Evolutionary conservation across 768 basidiomycete species (phyloP).

Genomic region (Neoboletus magnificus): DNA sequence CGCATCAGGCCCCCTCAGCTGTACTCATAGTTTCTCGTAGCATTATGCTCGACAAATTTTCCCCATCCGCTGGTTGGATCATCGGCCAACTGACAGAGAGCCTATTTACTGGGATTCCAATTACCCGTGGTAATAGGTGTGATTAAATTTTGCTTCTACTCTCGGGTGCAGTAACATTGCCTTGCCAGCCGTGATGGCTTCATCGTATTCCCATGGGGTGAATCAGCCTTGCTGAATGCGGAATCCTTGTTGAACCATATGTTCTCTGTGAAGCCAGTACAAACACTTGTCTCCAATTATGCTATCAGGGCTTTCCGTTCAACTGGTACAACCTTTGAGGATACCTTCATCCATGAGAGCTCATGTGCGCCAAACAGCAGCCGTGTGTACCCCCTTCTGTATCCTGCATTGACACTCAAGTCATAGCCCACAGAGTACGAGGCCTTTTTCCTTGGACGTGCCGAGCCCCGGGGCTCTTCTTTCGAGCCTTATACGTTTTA

Average conservation of each 20-base stretch:
- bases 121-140: constrained; percentile 8
- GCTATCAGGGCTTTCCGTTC: constrained; percentile 4
- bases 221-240: constrained; percentile 4
- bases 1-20: background rate
- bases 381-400: background rate
- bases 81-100: constrained; percentile 4
- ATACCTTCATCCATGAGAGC: constrained; percentile 1
- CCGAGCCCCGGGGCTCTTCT: constrained; percentile 1
- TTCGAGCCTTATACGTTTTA: constrained; percentile 8
- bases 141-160: background rate
- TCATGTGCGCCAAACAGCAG: constrained; percentile 5
- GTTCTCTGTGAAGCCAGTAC: constrained; percentile 11
- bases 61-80: background rate
- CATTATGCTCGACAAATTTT: constrained; percentile 1
- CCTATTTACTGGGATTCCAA: constrained; percentile 11
- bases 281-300: constrained; percentile 8
- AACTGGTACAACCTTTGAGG: background rate
- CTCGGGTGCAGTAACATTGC: background rate
- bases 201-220: constrained; percentile 11
- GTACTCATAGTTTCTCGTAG: background rate
- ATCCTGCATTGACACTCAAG: background rate
- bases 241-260: constrained; percentile 12
- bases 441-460: constrained; percentile 12
- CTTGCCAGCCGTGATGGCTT: constrained; percentile 3
- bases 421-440: constrained; percentile 1